Evolutionary conservation across 2,329 filamentous ascomycete genomes (phyloP).

Genomic region (Calycina herbarum): DNA sequence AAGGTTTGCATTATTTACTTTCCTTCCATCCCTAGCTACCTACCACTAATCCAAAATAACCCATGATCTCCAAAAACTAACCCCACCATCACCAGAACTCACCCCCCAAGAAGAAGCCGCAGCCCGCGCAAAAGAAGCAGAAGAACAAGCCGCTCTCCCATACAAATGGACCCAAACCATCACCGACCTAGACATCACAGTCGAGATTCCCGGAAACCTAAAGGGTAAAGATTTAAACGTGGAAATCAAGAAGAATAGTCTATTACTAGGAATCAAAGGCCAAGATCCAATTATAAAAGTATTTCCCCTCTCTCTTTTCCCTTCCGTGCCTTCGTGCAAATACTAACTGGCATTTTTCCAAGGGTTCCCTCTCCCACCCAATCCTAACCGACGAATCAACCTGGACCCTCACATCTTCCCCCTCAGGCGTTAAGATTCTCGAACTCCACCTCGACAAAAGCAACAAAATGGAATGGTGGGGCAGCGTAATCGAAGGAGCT

Average conservation of each 20-base stretch:
- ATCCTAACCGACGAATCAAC: conserved; percentile 85
- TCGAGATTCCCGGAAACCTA: conserved; percentile 76
- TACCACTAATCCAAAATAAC: background rate
- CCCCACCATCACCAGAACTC: conserved; percentile 26
- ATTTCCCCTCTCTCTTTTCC: conserved; percentile 32
- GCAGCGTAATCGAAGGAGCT: conserved; percentile 81
- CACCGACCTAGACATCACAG: conserved; percentile 77
- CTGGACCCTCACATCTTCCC: conserved; percentile 80
- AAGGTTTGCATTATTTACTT: background rate
- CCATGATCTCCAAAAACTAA: background rate
- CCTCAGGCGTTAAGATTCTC: conserved; percentile 65
- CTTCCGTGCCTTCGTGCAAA: conserved; percentile 13
- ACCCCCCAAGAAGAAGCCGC: conserved; percentile 55
- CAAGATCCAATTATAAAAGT: conserved; percentile 83
- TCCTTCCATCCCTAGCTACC: background rate
- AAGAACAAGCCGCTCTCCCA: conserved; percentile 86
- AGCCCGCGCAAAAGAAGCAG: conserved; percentile 69
- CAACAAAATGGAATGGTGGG: conserved; percentile 99
- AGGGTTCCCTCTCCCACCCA: conserved; percentile 83
- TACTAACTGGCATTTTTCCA: background rate
- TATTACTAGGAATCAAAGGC: conserved; percentile 84
- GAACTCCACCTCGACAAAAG: conserved; percentile 90
- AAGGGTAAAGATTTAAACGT: conserved; percentile 84
- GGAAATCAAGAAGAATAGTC: conserved; percentile 73
- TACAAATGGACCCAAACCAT: conserved; percentile 99